Conservation (phyloP, 2,329 filamentous ascomycete species). For the Zymoseptoria ardabiliae region DNA sequence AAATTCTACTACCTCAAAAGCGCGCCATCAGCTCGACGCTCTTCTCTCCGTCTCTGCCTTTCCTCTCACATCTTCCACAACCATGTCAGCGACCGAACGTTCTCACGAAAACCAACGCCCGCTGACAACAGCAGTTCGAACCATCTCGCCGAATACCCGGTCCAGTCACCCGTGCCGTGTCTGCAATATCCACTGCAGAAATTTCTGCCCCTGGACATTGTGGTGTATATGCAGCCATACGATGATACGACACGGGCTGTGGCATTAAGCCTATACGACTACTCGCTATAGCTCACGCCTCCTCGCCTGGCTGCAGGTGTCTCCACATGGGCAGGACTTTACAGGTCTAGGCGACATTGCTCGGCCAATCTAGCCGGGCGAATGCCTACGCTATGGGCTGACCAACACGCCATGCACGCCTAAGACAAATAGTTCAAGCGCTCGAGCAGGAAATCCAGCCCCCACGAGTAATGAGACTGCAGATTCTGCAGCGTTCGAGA, state of each 20-base stretch:
- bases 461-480: not conserved
- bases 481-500: not conserved
- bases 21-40: no score
- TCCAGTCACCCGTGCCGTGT: not conserved
- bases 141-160: not conserved
- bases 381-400: not conserved
- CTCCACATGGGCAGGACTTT: not conserved
- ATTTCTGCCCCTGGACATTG: not conserved
- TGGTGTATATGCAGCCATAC: not conserved
- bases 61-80: not conserved
- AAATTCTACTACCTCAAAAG: not conserved
- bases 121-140: not conserved
- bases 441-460: not conserved
- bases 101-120: not conserved
- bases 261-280: not conserved
- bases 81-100: not conserved
- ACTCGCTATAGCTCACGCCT: not conserved
- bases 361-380: not conserved
- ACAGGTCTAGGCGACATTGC: not conserved
- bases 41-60: not conserved
- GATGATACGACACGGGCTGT: not conserved
- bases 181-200: not conserved
- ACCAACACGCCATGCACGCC: not conserved
- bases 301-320: not conserved
- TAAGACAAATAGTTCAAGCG: not conserved